Evolutionary conservation across 2,329 filamentous ascomycete genomes (phyloP).

Genomic region (Plenodomus tracheiphilus): DNA sequence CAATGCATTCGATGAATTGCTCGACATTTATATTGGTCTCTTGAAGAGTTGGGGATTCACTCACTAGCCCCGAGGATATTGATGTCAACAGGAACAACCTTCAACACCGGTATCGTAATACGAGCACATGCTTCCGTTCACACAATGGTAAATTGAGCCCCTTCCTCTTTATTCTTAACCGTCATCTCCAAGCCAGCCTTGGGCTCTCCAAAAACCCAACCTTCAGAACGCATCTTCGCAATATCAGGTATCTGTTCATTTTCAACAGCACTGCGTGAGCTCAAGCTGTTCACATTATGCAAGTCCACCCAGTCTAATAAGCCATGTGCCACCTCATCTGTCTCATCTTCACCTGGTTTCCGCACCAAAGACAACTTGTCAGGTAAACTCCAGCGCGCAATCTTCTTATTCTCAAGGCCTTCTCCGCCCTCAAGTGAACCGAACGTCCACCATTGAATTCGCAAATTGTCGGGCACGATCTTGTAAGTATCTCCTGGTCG

Average conservation of each 20-base stretch:
- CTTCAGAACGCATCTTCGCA: not conserved
- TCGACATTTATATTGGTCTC: too few relatives aligned
- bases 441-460: constrained; percentile 12
- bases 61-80: too few relatives aligned
- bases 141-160: not conserved
- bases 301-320: too few relatives aligned
- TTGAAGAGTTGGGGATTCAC: too few relatives aligned
- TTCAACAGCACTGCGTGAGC: too few relatives aligned
- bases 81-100: too few relatives aligned
- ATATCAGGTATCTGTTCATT: not conserved
- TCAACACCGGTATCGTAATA: too few relatives aligned
- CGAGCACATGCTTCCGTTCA: too few relatives aligned
- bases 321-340: too few relatives aligned
- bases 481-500: constrained; percentile 11
- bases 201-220: not conserved
- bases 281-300: too few relatives aligned
- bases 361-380: constrained; percentile 9
- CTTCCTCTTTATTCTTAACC: not conserved
- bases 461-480: constrained; percentile 8
- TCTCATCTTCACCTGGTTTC: constrained; percentile 4
- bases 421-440: constrained; percentile 12
- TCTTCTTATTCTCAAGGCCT: constrained; percentile 13
- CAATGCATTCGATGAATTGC: too few relatives aligned
- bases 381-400: constrained; percentile 11
- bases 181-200: not conserved